Evolutionary conservation across 2,329 filamentous ascomycete genomes (phyloP).

Genomic region (Claviceps africana): DNA sequence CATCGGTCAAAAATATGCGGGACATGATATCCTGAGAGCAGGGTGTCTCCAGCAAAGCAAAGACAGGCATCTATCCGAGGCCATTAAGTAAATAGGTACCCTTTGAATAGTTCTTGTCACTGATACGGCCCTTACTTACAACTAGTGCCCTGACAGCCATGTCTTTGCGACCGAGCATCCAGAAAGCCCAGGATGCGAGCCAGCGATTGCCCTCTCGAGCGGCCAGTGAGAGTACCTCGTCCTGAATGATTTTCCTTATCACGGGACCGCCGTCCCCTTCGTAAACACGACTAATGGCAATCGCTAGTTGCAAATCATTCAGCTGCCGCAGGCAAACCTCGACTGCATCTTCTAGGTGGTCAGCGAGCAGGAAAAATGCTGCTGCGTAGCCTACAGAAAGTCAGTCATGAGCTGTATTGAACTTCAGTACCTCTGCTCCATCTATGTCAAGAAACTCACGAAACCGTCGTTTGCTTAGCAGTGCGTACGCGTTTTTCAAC

Average conservation of each 20-base stretch:
- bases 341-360: conserved; percentile 71
- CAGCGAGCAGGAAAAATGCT: conserved; percentile 86
- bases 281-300: conserved; percentile 77
- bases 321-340: conserved; percentile 78
- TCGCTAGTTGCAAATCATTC: conserved; percentile 76
- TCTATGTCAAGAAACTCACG: conserved; percentile 29
- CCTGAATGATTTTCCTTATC: conserved; percentile 58
- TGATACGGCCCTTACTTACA: conserved; percentile 32
- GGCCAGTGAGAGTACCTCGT: conserved; percentile 65
- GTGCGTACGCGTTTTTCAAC: conserved; percentile 88
- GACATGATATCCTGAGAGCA: conserved; percentile 56
- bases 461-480: conserved; percentile 82
- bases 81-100: neutral
- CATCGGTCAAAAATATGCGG: conserved; percentile 74
- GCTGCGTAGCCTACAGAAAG: conserved; percentile 64
- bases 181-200: conserved; percentile 92
- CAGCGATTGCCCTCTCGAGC: conserved; percentile 76
- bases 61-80: conserved; percentile 56
- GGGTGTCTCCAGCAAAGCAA: conserved; percentile 56
- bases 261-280: conserved; percentile 71
- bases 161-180: conserved; percentile 70
- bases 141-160: conserved; percentile 75
- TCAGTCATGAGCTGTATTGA: neutral
- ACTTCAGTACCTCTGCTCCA: neutral
- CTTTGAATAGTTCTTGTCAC: neutral